Evolutionary conservation across 2,329 filamentous ascomycete species (phyloP).

Genomic region (Diaporthe citri): DNA sequence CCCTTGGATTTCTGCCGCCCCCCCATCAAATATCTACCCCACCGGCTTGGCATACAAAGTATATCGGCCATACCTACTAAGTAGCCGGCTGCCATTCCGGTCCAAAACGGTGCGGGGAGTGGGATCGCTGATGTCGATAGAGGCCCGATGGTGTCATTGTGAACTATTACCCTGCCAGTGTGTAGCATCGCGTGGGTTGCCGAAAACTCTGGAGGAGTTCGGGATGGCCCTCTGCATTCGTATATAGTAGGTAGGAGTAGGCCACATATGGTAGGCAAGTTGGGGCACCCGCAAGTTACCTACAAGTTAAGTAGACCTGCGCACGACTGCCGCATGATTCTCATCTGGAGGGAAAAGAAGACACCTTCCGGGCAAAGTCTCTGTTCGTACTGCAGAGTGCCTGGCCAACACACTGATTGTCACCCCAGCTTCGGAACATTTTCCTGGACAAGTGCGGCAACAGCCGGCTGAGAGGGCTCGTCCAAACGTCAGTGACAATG

Average conservation of each 20-base stretch:
- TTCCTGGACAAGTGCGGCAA: not conserved
- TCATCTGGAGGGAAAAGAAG: not conserved
- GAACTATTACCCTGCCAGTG: not conserved
- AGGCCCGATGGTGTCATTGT: conserved; percentile 5
- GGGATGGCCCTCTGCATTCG: not conserved
- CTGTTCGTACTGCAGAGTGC: not conserved
- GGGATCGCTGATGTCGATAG: conserved; percentile 5
- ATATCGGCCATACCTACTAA: not conserved
- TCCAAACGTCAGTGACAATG: not conserved
- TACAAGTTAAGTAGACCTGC: not conserved
- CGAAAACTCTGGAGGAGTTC: not conserved
- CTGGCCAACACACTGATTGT: not conserved
- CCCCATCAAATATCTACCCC: conserved; percentile 8
- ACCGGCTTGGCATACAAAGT: conserved; percentile 2
- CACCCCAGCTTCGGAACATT: not conserved
- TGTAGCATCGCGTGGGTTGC: not conserved
- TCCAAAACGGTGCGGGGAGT: conserved; percentile 14
- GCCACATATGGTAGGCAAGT: not conserved
- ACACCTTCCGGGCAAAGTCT: too few species aligned
- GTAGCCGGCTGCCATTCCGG: conserved; percentile 1
- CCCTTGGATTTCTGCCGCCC: too few species aligned
- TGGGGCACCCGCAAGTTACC: not conserved
- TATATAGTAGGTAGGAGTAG: not conserved
- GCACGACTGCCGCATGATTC: not conserved
- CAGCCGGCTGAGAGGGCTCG: not conserved